Conservation (phyloP, 2,329 filamentous ascomycete species). For the Aspergillus ruber region DNA sequence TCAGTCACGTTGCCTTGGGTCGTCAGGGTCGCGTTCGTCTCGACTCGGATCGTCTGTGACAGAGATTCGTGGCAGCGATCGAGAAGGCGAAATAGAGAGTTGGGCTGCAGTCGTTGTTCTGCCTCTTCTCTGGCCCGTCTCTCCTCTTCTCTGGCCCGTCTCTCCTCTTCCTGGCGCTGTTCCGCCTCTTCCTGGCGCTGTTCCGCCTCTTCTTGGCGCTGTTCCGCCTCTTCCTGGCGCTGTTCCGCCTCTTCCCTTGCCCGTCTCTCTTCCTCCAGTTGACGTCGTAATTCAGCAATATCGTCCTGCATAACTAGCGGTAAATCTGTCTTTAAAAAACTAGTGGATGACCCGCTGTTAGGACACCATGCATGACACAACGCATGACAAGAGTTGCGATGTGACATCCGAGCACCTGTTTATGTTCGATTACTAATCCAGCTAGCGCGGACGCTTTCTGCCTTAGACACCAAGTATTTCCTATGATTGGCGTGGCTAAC, state of each 20-base stretch:
- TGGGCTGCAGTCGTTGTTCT: slow-evolving; percentile 14
- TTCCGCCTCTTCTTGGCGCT: slow-evolving; percentile 11
- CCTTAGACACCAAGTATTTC: background rate
- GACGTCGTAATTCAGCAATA: background rate
- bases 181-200: too few species aligned
- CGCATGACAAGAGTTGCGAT: background rate
- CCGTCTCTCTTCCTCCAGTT: slow-evolving; percentile 6
- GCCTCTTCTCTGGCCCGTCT: slow-evolving; percentile 7
- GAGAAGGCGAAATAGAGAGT: slow-evolving; percentile 15
- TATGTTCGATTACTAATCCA: background rate
- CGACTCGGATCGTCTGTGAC: slow-evolving; percentile 15
- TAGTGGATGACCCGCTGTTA: background rate
- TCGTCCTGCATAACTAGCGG: background rate
- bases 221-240: background rate
- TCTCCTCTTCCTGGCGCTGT: slow-evolving; percentile 2
- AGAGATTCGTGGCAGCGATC: slow-evolving; percentile 16
- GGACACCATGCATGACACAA: too few species aligned
- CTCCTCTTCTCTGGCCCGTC: background rate
- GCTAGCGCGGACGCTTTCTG: background rate
- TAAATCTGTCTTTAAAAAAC: background rate
- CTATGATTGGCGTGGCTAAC: background rate
- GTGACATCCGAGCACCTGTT: background rate
- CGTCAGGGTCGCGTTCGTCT: slow-evolving; percentile 16
- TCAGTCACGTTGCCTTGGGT: slow-evolving; percentile 17
- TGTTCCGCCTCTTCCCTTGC: background rate